phyloP scores from a whole-genome alignment of 164 flowering plant genomes.

The Vitis rotundifolia region DNA sequence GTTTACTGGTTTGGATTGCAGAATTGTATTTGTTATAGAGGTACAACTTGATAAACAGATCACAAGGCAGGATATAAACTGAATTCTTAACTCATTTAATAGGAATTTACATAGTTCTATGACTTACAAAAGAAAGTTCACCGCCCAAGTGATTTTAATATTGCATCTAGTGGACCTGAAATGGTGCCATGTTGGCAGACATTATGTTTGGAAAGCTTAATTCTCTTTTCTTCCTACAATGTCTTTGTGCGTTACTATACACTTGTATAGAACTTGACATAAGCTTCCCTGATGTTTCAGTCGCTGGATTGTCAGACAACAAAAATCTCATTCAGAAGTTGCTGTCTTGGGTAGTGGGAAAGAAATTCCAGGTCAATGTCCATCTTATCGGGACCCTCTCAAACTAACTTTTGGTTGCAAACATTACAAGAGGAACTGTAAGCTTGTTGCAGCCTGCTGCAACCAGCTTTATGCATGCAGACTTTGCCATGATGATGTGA shows the following conservation, averaged over 20 bases:
- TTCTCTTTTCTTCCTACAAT: not conserved
- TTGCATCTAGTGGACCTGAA: not conserved
- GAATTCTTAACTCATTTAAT: not conserved
- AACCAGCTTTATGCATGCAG: constrained; percentile 72
- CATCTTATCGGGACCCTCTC: constrained; percentile 64
- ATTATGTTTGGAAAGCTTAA: not conserved
- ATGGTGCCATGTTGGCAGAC: not conserved
- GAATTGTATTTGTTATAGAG: not conserved
- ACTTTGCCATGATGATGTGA: constrained; percentile 79
- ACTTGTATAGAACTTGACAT: constrained; percentile 8
- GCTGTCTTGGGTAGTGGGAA: constrained; percentile 25
- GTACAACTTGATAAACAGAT: no score
- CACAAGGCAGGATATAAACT: no score
- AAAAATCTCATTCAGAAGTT: constrained; percentile 35
- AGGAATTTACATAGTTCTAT: not conserved
- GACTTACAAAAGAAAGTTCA: not conserved
- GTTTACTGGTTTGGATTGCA: not conserved
- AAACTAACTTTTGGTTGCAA: constrained; percentile 64
- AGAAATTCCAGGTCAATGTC: constrained; percentile 57
- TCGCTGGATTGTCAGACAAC: constrained; percentile 60
- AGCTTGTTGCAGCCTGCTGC: constrained; percentile 81
- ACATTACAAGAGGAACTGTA: constrained; percentile 92
- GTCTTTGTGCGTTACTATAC: not conserved
- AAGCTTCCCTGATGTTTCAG: constrained; percentile 42
- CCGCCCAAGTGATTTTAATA: not conserved